A percentile compares a stretch with the other conserved stretches of the same genome.
Conservation (phyloP, 2,329 filamentous ascomycete species). For the Dactylonectria estremocensis region DNA sequence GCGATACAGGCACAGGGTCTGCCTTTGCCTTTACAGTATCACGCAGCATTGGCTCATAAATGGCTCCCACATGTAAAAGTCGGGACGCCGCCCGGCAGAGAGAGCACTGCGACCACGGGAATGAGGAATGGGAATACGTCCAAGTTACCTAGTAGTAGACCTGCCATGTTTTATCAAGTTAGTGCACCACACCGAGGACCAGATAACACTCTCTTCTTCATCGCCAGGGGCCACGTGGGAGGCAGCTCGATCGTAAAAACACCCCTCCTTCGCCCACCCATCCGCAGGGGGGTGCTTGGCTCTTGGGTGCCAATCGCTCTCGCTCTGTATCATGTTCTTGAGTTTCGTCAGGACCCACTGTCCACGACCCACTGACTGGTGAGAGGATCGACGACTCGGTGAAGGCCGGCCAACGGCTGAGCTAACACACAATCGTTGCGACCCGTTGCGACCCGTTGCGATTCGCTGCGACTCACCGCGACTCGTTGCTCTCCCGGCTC, state of each 20-base stretch:
- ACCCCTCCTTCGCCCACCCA: constrained; percentile 9
- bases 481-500: too few relatives aligned
- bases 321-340: constrained; percentile 30
- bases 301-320: constrained; percentile 35
- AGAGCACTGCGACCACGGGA: neutral
- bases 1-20: neutral
- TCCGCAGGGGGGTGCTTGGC: constrained; percentile 2
- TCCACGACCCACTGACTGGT: constrained; percentile 17
- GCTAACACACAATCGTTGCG: constrained; percentile 13
- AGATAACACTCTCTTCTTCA: constrained; percentile 9
- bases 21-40: neutral
- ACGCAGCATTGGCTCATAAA: neutral
- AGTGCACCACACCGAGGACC: neutral
- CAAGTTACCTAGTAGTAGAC: neutral
- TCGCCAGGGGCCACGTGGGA: constrained; percentile 29
- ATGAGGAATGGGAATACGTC: neutral
- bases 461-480: neutral
- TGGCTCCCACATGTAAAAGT: neutral
- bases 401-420: constrained; percentile 2
- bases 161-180: neutral
- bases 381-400: constrained; percentile 18
- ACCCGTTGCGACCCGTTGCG: constrained; percentile 11
- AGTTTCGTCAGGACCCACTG: constrained; percentile 34
- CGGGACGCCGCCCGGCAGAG: neutral
- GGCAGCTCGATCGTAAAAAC: constrained; percentile 2